Conservation (phyloP, 2,329 filamentous ascomycete genomes). For the Cladophialophora carrionii region DNA sequence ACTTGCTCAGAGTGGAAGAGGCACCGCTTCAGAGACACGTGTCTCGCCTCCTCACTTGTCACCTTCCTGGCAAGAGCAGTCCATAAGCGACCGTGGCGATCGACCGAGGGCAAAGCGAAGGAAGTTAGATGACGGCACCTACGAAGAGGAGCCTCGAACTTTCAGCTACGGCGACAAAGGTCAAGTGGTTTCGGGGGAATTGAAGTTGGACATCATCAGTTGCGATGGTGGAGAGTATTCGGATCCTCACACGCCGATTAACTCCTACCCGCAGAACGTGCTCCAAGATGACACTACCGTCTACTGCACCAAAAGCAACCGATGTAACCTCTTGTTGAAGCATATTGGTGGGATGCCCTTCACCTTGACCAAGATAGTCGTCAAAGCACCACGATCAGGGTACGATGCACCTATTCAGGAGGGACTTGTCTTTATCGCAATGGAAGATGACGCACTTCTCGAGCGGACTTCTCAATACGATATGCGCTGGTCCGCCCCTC, state of each 20-base stretch:
- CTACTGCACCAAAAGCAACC: conserved; percentile 86
- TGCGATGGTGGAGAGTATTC: conserved; percentile 78
- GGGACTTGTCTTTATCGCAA: conserved; percentile 88
- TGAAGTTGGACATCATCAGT: conserved; percentile 85
- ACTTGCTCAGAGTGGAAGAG: conserved; percentile 31
- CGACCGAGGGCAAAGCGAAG: conserved; percentile 66
- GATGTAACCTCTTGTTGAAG: conserved; percentile 82
- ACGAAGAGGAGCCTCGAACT: conserved; percentile 52
- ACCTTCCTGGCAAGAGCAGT: conserved; percentile 13
- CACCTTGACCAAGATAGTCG: conserved; percentile 79
- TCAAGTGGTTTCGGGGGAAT: conserved; percentile 77
- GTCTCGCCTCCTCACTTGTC: conserved; percentile 20
- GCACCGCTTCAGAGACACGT: conserved; percentile 21
- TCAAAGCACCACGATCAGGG: conserved; percentile 78
- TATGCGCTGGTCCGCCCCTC: conserved; percentile 63
- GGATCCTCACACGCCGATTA: conserved; percentile 59
- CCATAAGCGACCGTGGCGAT: conserved; percentile 37
- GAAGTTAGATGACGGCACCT: conserved; percentile 68
- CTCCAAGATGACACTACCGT: conserved; percentile 79
- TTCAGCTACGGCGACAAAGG: conserved; percentile 85
- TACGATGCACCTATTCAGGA: conserved; percentile 88
- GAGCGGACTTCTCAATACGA: conserved; percentile 74
- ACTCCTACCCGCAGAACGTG: conserved; percentile 76
- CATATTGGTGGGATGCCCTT: conserved; percentile 83
- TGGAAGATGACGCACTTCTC: conserved; percentile 77